Evolutionary conservation across 2,329 filamentous ascomycete species (phyloP), one percentile per base, ranked within the genome.

Genomic region (Monilinia vaccinii-corymbosi): DNA sequence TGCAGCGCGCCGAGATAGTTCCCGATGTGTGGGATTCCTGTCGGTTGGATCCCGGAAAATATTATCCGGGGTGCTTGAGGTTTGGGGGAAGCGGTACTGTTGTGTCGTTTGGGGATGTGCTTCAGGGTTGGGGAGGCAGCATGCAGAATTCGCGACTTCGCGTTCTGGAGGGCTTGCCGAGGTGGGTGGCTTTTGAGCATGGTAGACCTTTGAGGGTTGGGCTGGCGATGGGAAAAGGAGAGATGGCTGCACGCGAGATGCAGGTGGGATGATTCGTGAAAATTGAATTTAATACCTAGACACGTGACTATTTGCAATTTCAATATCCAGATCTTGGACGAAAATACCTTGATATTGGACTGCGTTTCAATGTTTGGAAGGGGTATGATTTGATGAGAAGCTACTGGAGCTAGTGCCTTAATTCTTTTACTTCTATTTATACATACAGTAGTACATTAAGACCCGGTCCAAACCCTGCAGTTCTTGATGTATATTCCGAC

Each of bases 41-140:
- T 99, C 21, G 94, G 94, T 74, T 99, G 94, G 68, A 99, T 99
- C 57, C 92, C 94, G 4, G 94, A 97, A 78, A 99, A 97, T 69
- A 97, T 83, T 61, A 87, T 79, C 36, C 18, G 34, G 4, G 40
- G 10, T 38, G 42, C 13, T 1, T 31, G 45, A 42, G 56, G 3
- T 13, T 40, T 42, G 38, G 38, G 38, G 38, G 18, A 42, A 16
- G 38, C 16, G 4, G 31, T 49, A 34, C 48, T 60, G n/a, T 31
- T 23, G 25, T 57, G 23, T 36, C 49, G 23, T 44, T 34, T 25
- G 9, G 14, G 21, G 21, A 21, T 9, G 31, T 31, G 31, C 18
- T 32, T 59, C 3, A n/a, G 44, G 18, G 4, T 31, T 25, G 44
- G 32, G 23, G 32, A 10, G 7, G 38, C n/a, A 11, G 40, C 51